These are phyloP conservation scores for Mucor circinelloides DNA, from an alignment of 371 early-diverging fungal genomes.

Conservation along the genomic window DNA sequence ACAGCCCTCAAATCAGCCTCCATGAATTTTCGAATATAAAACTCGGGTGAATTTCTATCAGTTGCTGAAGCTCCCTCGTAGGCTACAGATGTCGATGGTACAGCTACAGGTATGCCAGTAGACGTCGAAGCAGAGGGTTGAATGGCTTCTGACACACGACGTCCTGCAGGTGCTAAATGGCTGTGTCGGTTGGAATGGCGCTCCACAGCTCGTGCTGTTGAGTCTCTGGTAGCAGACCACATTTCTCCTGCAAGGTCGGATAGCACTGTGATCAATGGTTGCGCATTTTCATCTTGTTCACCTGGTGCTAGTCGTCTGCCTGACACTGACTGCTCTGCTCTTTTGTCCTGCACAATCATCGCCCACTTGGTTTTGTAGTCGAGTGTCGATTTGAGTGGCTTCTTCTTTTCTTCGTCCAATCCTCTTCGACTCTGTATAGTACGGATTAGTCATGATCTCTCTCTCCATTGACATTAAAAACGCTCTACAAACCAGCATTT, in stretches of 20 bases:
- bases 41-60: constrained; percentile 46
- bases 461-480: neutral
- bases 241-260: constrained; percentile 51
- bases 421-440: constrained; percentile 32
- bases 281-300: constrained; percentile 21
- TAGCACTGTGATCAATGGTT: constrained; percentile 42
- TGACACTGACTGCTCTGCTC: constrained; percentile 39
- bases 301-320: constrained; percentile 6
- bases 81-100: constrained; percentile 10
- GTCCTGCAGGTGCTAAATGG: constrained; percentile 16
- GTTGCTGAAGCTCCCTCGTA: constrained; percentile 22
- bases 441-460: neutral
- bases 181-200: constrained; percentile 26
- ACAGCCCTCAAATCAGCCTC: constrained; percentile 45
- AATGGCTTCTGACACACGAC: constrained; percentile 12
- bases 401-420: constrained; percentile 34
- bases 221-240: constrained; percentile 45
- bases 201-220: constrained; percentile 44
- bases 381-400: constrained; percentile 31
- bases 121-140: constrained; percentile 7
- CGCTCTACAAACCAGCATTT: constrained; percentile 41
- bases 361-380: constrained; percentile 49
- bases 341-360: constrained; percentile 46
- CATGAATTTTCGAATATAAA: constrained; percentile 48
- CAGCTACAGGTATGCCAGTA: neutral